Percentiles rank a stretch among this genome's conserved stretches.
Evolutionary conservation across 345 rosid genomes (phyloP).

Genomic region (Populus ilicifolia): DNA sequence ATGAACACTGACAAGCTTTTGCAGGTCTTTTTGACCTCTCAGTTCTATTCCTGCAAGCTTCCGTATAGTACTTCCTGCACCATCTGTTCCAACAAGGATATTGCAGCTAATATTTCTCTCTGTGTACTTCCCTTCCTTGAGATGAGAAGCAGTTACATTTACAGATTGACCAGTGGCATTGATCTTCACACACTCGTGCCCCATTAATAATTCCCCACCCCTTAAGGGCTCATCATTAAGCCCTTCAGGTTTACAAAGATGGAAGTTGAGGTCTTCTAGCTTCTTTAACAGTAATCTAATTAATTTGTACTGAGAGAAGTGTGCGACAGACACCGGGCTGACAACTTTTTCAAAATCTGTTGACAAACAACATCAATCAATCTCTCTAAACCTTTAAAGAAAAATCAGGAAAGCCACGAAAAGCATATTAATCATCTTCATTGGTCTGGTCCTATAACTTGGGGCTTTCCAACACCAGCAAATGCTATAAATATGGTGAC

Average conservation of each 20-base stretch:
- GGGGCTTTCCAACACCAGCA: background rate
- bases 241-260: conserved; percentile 30
- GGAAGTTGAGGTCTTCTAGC: conserved; percentile 53
- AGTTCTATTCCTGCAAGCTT: conserved; percentile 58
- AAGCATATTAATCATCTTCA: background rate
- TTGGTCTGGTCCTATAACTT: background rate
- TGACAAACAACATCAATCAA: conserved; percentile 18
- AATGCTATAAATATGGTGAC: background rate
- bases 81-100: conserved; percentile 80
- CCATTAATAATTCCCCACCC: conserved; percentile 63
- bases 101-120: conserved; percentile 53
- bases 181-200: conserved; percentile 74
- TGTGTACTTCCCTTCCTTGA: conserved; percentile 42
- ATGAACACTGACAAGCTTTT: conserved; percentile 87
- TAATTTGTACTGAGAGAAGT: conserved; percentile 85
- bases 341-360: conserved; percentile 75
- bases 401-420: background rate
- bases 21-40: conserved; percentile 75
- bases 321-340: conserved; percentile 89
- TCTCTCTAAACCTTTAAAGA: background rate
- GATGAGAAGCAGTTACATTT: conserved; percentile 53
- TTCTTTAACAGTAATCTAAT: conserved; percentile 59
- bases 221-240: conserved; percentile 21
- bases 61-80: conserved; percentile 78
- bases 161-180: conserved; percentile 41